Percentiles rank a stretch among this genome's conserved stretches.
Conservation (phyloP, 2,329 filamentous ascomycete species). For the Esteya vermicola region DNA sequence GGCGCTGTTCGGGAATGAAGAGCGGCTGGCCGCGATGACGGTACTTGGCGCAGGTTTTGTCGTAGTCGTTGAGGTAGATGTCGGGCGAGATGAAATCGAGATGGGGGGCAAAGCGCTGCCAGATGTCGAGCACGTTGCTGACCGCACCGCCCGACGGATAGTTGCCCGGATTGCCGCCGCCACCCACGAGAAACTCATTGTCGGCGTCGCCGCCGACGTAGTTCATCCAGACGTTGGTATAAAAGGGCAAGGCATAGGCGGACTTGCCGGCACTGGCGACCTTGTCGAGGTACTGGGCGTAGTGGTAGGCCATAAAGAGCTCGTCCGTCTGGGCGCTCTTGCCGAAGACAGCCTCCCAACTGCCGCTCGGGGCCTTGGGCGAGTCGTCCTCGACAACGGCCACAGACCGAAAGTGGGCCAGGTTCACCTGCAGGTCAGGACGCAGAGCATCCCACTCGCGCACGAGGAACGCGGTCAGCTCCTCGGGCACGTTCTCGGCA, state of each 20-base stretch:
- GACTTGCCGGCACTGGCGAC: conserved; percentile 20
- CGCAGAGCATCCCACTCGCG: conserved; percentile 1
- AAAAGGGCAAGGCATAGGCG: conserved; percentile 19
- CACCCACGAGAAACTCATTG: conserved; percentile 11
- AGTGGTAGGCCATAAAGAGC: conserved; percentile 22
- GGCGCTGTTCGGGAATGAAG: conserved; percentile 36
- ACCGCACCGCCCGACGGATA: conserved; percentile 32
- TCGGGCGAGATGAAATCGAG: conserved; percentile 33
- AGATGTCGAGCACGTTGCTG: conserved; percentile 27
- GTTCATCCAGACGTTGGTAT: conserved; percentile 20
- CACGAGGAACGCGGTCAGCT: conserved; percentile 4
- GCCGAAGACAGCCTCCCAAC: conserved; percentile 18
- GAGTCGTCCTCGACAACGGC: background rate
- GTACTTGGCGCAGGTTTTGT: conserved; percentile 9
- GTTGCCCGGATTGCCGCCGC: conserved; percentile 17
- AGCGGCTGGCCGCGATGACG: conserved; percentile 20
- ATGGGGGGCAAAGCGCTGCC: conserved; percentile 24
- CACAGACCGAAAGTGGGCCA: background rate
- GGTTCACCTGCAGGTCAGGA: background rate
- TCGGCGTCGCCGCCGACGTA: conserved; percentile 13
- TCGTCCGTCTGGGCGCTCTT: conserved; percentile 16
- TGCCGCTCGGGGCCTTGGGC: background rate
- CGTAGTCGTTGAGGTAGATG: conserved; percentile 26
- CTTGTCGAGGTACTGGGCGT: conserved; percentile 17
- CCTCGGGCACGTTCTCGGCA: conserved; percentile 12